Conservation (phyloP, 106 monocot genomes). For the Dendrobium nobile region DNA sequence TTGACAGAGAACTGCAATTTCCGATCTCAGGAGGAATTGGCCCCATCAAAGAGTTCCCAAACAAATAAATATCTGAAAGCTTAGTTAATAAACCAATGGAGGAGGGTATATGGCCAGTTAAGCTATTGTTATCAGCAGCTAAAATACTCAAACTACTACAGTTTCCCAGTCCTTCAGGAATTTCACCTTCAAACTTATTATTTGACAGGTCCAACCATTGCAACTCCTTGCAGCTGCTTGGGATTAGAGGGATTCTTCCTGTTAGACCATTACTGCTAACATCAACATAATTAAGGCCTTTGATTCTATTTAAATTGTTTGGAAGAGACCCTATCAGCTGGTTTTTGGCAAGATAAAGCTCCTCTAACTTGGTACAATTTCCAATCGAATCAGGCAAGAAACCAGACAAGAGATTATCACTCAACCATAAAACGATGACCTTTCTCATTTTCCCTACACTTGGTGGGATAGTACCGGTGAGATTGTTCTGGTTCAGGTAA, state of each 20-base stretch:
- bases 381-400: constrained; percentile 53
- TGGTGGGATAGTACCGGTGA: constrained; percentile 41
- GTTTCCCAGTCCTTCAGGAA: constrained; percentile 44
- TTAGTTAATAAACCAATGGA: constrained; percentile 42
- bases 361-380: constrained; percentile 42
- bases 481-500: constrained; percentile 51
- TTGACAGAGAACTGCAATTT: constrained; percentile 39
- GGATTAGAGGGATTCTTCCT: constrained; percentile 39
- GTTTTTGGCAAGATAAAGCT: constrained; percentile 56
- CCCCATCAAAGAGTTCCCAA: constrained; percentile 48
- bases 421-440: constrained; percentile 26
- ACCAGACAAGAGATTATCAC: constrained; percentile 52
- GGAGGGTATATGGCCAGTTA: constrained; percentile 63
- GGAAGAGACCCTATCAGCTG: constrained; percentile 47
- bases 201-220: constrained; percentile 30
- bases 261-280: constrained; percentile 27
- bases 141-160: constrained; percentile 37
- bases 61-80: constrained; percentile 37
- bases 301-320: constrained; percentile 30
- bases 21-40: constrained; percentile 63
- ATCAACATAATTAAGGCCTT: constrained; percentile 38
- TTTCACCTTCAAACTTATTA: constrained; percentile 42
- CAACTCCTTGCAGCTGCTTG: constrained; percentile 29
- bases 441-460: constrained; percentile 35
- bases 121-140: constrained; percentile 24